Evolutionary conservation across 768 basidiomycete species (phyloP).

Genomic region (Naganishia kalamii): DNA sequence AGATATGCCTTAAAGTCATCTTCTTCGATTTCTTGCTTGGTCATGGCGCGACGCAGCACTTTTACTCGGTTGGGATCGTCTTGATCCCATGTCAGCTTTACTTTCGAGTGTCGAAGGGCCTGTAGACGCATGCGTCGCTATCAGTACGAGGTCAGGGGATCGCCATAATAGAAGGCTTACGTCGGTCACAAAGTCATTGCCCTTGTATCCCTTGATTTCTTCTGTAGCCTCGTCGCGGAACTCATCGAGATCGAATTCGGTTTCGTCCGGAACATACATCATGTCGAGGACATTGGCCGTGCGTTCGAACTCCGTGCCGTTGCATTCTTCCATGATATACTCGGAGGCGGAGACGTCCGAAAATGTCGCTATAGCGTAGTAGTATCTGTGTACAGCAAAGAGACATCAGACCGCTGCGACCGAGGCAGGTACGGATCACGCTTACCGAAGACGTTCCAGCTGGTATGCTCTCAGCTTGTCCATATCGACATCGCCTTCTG

Average conservation of each 20-base stretch:
- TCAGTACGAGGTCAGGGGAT: background rate
- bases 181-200: constrained; percentile 85
- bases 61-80: constrained; percentile 83
- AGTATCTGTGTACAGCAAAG: constrained; percentile 59
- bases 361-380: constrained; percentile 89
- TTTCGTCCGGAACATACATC: constrained; percentile 84
- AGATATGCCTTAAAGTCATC: constrained; percentile 77
- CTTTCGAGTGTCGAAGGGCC: constrained; percentile 96
- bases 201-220: constrained; percentile 60
- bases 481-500: constrained; percentile 67
- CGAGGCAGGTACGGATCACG: background rate
- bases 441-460: constrained; percentile 79
- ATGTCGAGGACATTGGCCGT: constrained; percentile 94
- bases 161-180: constrained; percentile 52
- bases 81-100: constrained; percentile 96
- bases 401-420: background rate
- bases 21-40: constrained; percentile 81
- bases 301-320: constrained; percentile 90
- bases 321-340: constrained; percentile 75
- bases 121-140: too few species aligned
- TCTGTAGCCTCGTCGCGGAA: constrained; percentile 72
- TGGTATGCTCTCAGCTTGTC: constrained; percentile 85
- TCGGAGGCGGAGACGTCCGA: constrained; percentile 68
- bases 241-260: constrained; percentile 72
- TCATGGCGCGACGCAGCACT: constrained; percentile 68